Evolutionary conservation across 2,329 filamentous ascomycete species (phyloP).

Genomic region (Pestalotiopsis fici): DNA sequence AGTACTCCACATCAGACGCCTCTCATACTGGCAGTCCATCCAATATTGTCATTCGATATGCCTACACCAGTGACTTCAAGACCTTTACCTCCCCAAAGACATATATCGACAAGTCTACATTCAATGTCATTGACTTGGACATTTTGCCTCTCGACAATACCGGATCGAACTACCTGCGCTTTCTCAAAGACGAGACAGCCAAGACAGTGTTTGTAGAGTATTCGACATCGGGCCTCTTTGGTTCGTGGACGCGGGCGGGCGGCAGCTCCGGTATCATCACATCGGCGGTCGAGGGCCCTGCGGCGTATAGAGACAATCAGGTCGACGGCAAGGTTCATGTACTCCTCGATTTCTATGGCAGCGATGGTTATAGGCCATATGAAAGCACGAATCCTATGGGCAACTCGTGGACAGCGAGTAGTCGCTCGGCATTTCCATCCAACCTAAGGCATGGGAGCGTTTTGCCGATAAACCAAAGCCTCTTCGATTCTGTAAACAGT

Average conservation of each 20-base stretch:
- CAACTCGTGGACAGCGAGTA: conserved; percentile 47
- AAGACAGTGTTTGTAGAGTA: conserved; percentile 54
- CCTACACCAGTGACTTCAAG: conserved; percentile 55
- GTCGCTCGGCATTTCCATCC: conserved; percentile 41
- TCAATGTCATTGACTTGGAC: conserved; percentile 56
- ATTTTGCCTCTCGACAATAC: conserved; percentile 46
- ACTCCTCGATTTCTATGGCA: conserved; percentile 49
- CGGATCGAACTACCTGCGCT: conserved; percentile 47
- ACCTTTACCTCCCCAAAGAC: conserved; percentile 52
- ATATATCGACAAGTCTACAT: conserved; percentile 48
- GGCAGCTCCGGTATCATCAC: conserved; percentile 42
- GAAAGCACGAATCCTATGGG: conserved; percentile 42
- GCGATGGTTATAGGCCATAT: conserved; percentile 51
- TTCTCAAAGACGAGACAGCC: conserved; percentile 55
- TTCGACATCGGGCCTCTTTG: conserved; percentile 48
- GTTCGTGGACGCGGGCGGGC: conserved; percentile 50
- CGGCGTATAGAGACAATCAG: conserved; percentile 44
- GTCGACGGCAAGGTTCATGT: conserved; percentile 41
- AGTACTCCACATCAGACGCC: conserved; percentile 49
- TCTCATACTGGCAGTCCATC: conserved; percentile 47
- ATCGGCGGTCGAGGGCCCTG: conserved; percentile 43
- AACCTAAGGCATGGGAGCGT: conserved; percentile 54
- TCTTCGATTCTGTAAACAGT: conserved; percentile 40
- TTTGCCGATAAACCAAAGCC: conserved; percentile 43
- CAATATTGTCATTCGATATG: conserved; percentile 50